A percentile compares a stretch with the other conserved stretches of the same genome.
These are phyloP conservation scores for Kuraishia floccosa DNA, from an alignment of 805 yeast genomes.

Conservation along the genomic window DNA sequence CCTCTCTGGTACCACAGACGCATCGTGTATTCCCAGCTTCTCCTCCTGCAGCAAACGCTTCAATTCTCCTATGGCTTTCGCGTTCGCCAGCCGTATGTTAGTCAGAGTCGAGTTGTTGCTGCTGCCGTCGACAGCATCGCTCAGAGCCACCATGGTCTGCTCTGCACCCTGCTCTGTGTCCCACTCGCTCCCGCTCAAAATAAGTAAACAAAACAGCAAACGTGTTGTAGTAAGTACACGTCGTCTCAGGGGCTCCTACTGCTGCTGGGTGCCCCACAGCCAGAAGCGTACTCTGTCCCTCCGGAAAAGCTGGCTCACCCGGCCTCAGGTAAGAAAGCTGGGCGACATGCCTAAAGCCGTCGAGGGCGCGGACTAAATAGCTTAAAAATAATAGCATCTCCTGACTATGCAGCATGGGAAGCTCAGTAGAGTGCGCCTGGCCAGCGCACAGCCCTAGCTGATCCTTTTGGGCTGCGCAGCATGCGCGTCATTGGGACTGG, in stretches of 20 bases:
- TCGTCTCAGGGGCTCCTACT: background rate
- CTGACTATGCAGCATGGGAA: too few relatives aligned
- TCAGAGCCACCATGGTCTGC: background rate
- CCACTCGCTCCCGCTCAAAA: background rate
- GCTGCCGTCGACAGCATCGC: background rate
- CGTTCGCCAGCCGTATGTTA: background rate
- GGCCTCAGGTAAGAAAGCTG: too few relatives aligned
- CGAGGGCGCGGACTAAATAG: too few relatives aligned
- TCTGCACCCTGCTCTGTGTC: background rate
- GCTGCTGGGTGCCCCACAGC: background rate
- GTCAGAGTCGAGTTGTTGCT: slow-evolving; percentile 1
- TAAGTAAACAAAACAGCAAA: background rate
- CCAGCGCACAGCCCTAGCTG: too few relatives aligned
- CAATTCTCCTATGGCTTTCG: background rate
- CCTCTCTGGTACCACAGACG: background rate
- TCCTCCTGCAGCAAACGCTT: background rate
- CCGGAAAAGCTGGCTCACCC: background rate
- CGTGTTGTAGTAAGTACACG: background rate
- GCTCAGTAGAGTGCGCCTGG: too few relatives aligned
- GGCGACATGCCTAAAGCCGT: too few relatives aligned
- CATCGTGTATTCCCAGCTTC: background rate
- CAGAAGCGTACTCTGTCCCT: background rate
- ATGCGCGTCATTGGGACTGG: too few relatives aligned
- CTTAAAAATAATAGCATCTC: too few relatives aligned
- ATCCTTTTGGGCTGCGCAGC: too few relatives aligned